Evolutionary conservation across 306 rosid species (phyloP).

Genomic region (Hylodesmum podocarpum): DNA sequence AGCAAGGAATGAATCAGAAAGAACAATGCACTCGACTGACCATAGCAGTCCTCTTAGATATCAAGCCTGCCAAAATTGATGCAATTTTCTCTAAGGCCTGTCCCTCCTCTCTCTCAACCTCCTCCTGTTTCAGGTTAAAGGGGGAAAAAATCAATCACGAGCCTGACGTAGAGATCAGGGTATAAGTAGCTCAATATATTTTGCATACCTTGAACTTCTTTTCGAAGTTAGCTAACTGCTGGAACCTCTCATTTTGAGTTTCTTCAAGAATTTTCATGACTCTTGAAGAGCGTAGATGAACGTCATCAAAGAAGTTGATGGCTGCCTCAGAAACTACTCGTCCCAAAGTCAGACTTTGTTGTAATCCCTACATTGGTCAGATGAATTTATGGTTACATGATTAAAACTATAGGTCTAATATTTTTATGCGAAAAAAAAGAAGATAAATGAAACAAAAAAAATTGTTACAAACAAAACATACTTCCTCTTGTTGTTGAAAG

Average conservation of each 20-base stretch:
- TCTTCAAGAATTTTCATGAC: constrained; percentile 61
- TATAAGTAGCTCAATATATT: background rate
- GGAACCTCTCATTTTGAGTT: constrained; percentile 52
- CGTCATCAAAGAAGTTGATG: constrained; percentile 54
- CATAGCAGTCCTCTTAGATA: constrained; percentile 66
- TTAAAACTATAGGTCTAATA: background rate
- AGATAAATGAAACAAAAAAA: background rate
- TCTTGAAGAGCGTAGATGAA: constrained; percentile 55
- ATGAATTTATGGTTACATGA: constrained; percentile 25
- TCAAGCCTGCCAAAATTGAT: constrained; percentile 55
- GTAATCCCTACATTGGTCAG: constrained; percentile 59
- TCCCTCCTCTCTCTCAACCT: constrained; percentile 67
- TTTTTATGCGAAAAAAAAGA: background rate
- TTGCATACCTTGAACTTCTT: constrained; percentile 72
- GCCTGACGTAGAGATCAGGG: background rate
- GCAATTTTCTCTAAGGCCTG: constrained; percentile 66
- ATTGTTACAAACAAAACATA: constrained; percentile 28
- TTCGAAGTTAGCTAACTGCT: constrained; percentile 64
- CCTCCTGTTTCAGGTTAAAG: constrained; percentile 59
- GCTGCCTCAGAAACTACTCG: constrained; percentile 67
- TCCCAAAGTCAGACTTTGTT: constrained; percentile 59
- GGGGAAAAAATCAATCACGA: constrained; percentile 27
- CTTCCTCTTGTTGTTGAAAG: constrained; percentile 70
- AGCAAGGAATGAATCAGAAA: constrained; percentile 5
- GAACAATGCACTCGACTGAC: constrained; percentile 33